phyloP scores from a whole-genome alignment of 495 filamentous ascomycete species.

The Penicillium tannophilum region DNA sequence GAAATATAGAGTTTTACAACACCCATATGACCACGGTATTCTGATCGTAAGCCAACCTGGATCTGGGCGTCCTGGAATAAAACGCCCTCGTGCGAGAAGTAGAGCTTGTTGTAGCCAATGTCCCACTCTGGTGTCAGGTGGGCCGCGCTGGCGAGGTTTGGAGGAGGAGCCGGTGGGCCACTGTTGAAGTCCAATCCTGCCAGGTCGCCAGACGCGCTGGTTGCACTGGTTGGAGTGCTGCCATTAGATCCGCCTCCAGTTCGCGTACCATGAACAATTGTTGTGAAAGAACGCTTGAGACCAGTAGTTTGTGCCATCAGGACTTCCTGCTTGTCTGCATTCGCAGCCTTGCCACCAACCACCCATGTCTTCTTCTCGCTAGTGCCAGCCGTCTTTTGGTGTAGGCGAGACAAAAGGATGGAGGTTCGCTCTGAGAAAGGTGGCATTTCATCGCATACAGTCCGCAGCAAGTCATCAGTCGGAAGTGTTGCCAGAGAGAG shows the following conservation, averaged over 20 bases:
- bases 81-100: conserved; percentile 79
- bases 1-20: conserved; percentile 94
- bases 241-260: conserved; percentile 50
- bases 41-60: conserved; percentile 87
- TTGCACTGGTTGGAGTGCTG: conserved; percentile 23
- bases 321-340: conserved; percentile 77
- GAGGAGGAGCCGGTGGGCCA: conserved; percentile 56
- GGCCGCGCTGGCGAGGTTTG: conserved; percentile 88
- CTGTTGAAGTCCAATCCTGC: conserved; percentile 82
- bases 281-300: conserved; percentile 80
- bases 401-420: conserved; percentile 85
- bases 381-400: conserved; percentile 87
- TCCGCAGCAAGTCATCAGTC: conserved; percentile 89
- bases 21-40: conserved; percentile 92
- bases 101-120: conserved; percentile 80
- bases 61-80: conserved; percentile 95
- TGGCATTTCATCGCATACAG: conserved; percentile 98
- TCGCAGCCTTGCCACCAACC: conserved; percentile 90
- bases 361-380: conserved; percentile 97
- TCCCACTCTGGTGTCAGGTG: conserved; percentile 96
- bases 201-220: conserved; percentile 60
- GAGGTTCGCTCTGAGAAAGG: conserved; percentile 95
- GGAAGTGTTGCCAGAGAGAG: conserved; percentile 81
- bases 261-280: conserved; percentile 54
- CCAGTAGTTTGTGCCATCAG: conserved; percentile 79